Conservation (phyloP, 108 stramenopile genomes). For the Fragilariopsis cylindrus region DNA sequence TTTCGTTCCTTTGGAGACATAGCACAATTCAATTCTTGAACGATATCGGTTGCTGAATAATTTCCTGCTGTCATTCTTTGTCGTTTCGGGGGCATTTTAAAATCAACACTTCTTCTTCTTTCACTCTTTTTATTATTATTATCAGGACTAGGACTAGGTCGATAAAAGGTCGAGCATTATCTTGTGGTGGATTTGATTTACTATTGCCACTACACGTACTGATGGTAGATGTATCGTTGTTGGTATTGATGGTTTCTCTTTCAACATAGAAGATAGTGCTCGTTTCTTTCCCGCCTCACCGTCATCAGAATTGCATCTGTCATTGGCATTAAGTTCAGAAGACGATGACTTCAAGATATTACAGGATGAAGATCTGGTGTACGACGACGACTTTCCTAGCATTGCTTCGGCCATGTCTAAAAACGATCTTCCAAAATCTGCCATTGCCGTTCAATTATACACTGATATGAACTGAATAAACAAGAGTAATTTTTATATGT, state of each 20-base stretch:
- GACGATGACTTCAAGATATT: background rate
- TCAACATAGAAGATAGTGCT: background rate
- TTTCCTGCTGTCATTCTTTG: slow-evolving; percentile 19
- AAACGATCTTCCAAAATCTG: slow-evolving; percentile 15
- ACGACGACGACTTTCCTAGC: slow-evolving; percentile 38
- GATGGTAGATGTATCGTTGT: background rate
- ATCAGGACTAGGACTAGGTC: background rate
- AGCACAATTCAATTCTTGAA: slow-evolving; percentile 9
- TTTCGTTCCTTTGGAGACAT: slow-evolving; percentile 5
- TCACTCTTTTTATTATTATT: background rate
- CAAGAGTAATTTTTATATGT: no score
- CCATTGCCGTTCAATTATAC: background rate
- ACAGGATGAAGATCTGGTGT: slow-evolving; percentile 10
- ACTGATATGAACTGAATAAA: no score
- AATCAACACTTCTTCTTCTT: slow-evolving; percentile 26
- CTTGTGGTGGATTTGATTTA: background rate
- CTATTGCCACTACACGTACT: background rate
- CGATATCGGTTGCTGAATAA: slow-evolving; percentile 19
- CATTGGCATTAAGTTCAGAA: slow-evolving; percentile 4
- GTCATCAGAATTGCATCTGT: slow-evolving; percentile 12
- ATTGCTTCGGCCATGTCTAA: slow-evolving; percentile 46
- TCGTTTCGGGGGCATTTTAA: slow-evolving; percentile 34
- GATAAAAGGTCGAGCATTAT: background rate
- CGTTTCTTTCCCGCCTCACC: background rate
- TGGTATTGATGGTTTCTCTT: background rate